A percentile compares a stretch with the other conserved stretches of the same genome.
These are phyloP conservation scores for Calvatia gigantea DNA, from an alignment of 768 basidiomycete genomes.

Conservation along the genomic window DNA sequence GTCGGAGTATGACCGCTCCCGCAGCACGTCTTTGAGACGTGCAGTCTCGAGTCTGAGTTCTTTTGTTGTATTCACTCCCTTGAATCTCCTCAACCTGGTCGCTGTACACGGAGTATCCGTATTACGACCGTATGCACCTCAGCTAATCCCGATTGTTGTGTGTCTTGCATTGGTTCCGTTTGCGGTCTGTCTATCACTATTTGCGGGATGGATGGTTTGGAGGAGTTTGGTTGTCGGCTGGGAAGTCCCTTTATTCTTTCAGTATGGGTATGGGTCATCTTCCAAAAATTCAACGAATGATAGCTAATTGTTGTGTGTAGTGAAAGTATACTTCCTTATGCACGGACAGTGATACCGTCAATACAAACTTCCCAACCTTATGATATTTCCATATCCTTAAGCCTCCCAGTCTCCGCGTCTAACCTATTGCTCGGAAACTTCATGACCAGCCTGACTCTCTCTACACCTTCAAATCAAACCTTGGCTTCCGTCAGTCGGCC, in stretches of 20 bases:
- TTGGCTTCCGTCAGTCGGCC: conserved; percentile 58
- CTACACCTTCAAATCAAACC: conserved; percentile 59
- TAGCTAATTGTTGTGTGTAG: conserved; percentile 31
- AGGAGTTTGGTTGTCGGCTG: conserved; percentile 66
- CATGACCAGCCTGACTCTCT: conserved; percentile 67
- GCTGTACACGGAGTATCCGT: conserved; percentile 22
- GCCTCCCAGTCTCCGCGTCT: conserved; percentile 59
- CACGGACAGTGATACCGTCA: conserved; percentile 45
- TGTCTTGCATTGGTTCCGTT: conserved; percentile 62
- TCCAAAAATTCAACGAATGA: background rate
- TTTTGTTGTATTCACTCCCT: conserved; percentile 16
- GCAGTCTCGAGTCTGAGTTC: background rate
- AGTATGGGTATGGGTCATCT: conserved; percentile 65
- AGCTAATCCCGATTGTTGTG: conserved; percentile 62
- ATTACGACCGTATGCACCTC: conserved; percentile 53
- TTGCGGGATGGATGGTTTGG: conserved; percentile 76
- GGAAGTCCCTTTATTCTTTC: conserved; percentile 65
- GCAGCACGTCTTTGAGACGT: background rate
- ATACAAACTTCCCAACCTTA: conserved; percentile 68
- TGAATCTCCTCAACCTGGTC: conserved; percentile 17
- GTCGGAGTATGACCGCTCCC: background rate
- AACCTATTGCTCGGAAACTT: conserved; percentile 82
- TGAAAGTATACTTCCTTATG: conserved; percentile 63
- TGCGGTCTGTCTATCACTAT: conserved; percentile 53
- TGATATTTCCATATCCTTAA: conserved; percentile 64